Base-by-base conservation (phyloP, 495 filamentous ascomycete genomes). In the Xylaria acuta region DNA sequence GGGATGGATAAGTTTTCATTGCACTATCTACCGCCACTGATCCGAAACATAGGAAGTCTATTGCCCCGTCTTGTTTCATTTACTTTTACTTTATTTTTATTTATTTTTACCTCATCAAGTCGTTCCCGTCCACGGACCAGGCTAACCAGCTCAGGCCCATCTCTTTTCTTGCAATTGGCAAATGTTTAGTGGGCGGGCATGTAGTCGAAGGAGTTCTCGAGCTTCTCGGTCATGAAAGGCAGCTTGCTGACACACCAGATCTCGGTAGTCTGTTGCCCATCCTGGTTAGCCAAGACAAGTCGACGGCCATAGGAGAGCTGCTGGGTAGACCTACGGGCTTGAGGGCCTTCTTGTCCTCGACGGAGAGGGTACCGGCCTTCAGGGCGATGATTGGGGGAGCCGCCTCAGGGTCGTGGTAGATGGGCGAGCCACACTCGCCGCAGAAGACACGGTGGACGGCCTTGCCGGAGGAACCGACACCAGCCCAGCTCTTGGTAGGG, bases 241-340 rank as follows among this genome's bases (percentile, higher is more conserved):
- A 92, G 85, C 85, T 92, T 92, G 85, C 86, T 76, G 72, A 81
- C 86, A 36, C 86, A 88, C 90, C 90, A 92, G 82, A 92, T 91
- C 81, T 92, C 90, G 77, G 87, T 89, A 6, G 76, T 90, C 87
- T 89, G 88, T 71, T 7, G 16, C 38, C n/a, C 40, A 8, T 32
- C 11, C 1, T 47, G 30, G 36, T 70, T 64, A 71, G 69, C 59
- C 14, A 71, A 49, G 45, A 22, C 30, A 11, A n/a, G 11, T 20
- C 20, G 7, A 41, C 16, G 9, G 1, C 14, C 34, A 43, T n/a
- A 30, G 30, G 25, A 38, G 43, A 18, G 14, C 0, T 14, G 5
- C 3, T 18, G 18, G 32, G 14, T 41, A 9, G 64, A 80, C 83
- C 70, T 77, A 90, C 89, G 67, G 90, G 90, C 86, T 92, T 90